Evolutionary conservation across 768 basidiomycete genomes (phyloP).

Genomic region (Ramaria sp.): DNA sequence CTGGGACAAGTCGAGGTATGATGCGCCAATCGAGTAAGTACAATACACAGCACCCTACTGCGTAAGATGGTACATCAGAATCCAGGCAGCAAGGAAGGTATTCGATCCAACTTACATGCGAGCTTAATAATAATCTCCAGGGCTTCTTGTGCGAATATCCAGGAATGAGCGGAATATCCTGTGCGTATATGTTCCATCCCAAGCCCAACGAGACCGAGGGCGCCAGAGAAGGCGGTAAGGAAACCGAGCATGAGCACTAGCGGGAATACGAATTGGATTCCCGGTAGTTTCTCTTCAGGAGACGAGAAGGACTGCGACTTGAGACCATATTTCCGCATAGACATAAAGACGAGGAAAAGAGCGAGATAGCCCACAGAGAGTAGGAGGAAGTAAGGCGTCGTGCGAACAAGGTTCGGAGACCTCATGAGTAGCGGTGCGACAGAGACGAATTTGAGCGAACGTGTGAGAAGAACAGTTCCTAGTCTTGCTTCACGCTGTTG

Average conservation of each 20-base stretch:
- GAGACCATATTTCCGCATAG: not conserved
- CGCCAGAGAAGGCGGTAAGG: not conserved
- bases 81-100: not conserved
- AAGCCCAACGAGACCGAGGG: not conserved
- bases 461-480: no score
- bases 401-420: not conserved
- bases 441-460: no score
- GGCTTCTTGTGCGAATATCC: not conserved
- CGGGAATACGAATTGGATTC: not conserved
- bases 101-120: not conserved
- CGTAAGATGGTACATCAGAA: not conserved
- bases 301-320: not conserved
- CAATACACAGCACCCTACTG: not conserved
- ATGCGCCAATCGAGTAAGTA: not conserved
- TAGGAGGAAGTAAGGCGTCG: not conserved
- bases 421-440: no score
- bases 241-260: not conserved
- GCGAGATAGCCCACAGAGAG: not conserved
- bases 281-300: not conserved
- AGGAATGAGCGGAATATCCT: not conserved
- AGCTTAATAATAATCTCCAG: not conserved
- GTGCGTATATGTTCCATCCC: not conserved
- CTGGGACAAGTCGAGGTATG: not conserved
- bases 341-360: not conserved
- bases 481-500: no score